A percentile compares a stretch with the other conserved stretches of the same genome.
phyloP scores from a whole-genome alignment of 2,329 filamentous ascomycete genomes.

The Chrysosphaeria jannelii region DNA sequence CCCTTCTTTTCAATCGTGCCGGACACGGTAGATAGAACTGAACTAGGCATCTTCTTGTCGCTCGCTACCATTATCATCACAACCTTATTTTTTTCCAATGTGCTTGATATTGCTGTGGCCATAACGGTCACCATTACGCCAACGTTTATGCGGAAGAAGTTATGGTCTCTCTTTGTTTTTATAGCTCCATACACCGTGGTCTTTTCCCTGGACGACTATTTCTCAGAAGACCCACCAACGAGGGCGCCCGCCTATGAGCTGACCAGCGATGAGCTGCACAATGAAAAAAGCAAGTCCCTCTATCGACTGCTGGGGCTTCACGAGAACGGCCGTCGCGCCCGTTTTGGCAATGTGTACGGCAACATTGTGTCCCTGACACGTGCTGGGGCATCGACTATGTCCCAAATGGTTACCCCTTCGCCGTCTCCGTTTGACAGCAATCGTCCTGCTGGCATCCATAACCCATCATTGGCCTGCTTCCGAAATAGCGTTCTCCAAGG shows the following conservation, averaged over 20 bases:
- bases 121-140: background rate
- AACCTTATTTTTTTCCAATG: background rate
- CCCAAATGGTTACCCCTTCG: too few relatives aligned
- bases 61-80: too few relatives aligned
- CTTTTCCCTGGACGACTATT: background rate
- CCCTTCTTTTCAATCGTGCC: too few relatives aligned
- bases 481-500: slow-evolving; percentile 87
- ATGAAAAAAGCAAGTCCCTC: slow-evolving; percentile 1
- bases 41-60: too few relatives aligned
- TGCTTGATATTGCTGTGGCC: background rate
- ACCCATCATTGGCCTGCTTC: too few relatives aligned
- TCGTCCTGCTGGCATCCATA: too few relatives aligned
- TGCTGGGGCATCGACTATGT: too few relatives aligned
- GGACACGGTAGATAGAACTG: too few relatives aligned
- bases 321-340: slow-evolving; percentile 9
- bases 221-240: background rate
- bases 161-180: background rate
- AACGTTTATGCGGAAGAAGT: background rate
- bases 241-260: background rate
- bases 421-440: too few relatives aligned
- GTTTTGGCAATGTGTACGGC: too few relatives aligned
- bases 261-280: background rate
- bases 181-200: background rate
- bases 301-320: slow-evolving; percentile 2
- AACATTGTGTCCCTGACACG: too few relatives aligned